phyloP scores from a whole-genome alignment of 2,329 filamentous ascomycete genomes.

The Arthroderma sp. region DNA sequence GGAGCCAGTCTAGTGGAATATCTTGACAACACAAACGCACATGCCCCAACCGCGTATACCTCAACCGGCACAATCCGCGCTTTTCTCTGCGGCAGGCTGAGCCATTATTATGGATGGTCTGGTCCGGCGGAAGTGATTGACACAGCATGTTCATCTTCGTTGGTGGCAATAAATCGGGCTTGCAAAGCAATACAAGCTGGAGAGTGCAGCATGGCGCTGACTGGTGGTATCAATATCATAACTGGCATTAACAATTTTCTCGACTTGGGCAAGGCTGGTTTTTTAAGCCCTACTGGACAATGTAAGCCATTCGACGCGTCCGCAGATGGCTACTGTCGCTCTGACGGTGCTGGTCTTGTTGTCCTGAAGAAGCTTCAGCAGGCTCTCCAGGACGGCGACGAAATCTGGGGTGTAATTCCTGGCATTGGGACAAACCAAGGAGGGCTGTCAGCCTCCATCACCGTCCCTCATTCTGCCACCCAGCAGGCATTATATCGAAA shows the following conservation, averaged over 20 bases:
- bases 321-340: conserved; percentile 15
- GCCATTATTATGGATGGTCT: conserved; percentile 16
- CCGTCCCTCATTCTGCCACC: conserved; percentile 19
- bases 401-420: conserved; percentile 34
- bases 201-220: conserved; percentile 9
- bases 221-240: conserved; percentile 9
- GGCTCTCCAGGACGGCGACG: conserved; percentile 35
- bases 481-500: conserved; percentile 17
- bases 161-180: conserved; percentile 19
- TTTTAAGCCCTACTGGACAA: conserved; percentile 10
- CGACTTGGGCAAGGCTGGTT: conserved; percentile 14
- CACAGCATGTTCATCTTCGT: conserved; percentile 17
- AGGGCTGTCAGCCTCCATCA: conserved; percentile 29
- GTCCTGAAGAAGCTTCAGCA: conserved; percentile 15
- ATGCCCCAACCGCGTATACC: conserved; percentile 8
- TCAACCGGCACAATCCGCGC: conserved; percentile 13
- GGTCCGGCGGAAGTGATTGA: conserved; percentile 19
- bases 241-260: conserved; percentile 1
- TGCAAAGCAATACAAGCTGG: conserved; percentile 13
- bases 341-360: conserved; percentile 20
- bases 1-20: conserved; percentile 4
- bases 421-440: conserved; percentile 33
- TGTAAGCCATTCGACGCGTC: conserved; percentile 10
- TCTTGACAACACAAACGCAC: conserved; percentile 4
- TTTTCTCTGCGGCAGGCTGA: conserved; percentile 18